Percentiles rank a stretch among this genome's conserved stretches.
Conservation (phyloP, 1,284 basidiomycete species). For the Ustilago shanxiensis region DNA sequence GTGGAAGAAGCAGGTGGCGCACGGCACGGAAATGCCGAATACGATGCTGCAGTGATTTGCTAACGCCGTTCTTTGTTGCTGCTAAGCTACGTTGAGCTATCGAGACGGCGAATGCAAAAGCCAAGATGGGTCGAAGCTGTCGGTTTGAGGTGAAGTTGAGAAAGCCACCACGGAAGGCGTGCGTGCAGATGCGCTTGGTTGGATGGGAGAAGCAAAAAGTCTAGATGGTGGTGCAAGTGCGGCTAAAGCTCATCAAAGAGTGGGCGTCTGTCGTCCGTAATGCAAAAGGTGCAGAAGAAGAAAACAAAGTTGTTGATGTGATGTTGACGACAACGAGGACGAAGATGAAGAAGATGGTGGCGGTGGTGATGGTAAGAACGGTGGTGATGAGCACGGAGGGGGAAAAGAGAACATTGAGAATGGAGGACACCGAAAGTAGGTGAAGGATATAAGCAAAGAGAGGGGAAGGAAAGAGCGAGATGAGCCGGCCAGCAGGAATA, state of each 20-base stretch:
- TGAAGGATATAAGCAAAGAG: conserved; percentile 20
- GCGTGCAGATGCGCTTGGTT: conserved; percentile 12
- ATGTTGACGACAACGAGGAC: too few relatives aligned
- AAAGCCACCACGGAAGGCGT: conserved; percentile 6
- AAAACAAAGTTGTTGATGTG: background rate
- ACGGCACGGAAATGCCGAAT: background rate
- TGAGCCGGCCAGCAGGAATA: background rate
- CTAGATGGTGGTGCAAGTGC: background rate
- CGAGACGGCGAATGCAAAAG: background rate
- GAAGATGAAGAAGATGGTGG: too few relatives aligned
- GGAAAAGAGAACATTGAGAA: background rate
- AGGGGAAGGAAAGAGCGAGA: too few relatives aligned
- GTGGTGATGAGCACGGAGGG: conserved; percentile 1
- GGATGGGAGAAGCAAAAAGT: conserved; percentile 5
- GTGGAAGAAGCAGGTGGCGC: background rate
- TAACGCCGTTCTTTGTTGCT: too few relatives aligned
- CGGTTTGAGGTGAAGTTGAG: background rate
- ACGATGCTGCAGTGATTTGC: background rate
- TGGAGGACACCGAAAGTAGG: background rate
- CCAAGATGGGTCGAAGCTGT: background rate
- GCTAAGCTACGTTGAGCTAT: background rate
- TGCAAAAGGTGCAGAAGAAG: background rate
- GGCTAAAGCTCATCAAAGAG: background rate
- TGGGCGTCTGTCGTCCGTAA: background rate
- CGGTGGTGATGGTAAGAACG: background rate